Percentiles rank a stretch among this genome's conserved stretches.
Evolutionary conservation across 2,329 filamentous ascomycete species (phyloP).

Genomic region (Penicillium frequentans): DNA sequence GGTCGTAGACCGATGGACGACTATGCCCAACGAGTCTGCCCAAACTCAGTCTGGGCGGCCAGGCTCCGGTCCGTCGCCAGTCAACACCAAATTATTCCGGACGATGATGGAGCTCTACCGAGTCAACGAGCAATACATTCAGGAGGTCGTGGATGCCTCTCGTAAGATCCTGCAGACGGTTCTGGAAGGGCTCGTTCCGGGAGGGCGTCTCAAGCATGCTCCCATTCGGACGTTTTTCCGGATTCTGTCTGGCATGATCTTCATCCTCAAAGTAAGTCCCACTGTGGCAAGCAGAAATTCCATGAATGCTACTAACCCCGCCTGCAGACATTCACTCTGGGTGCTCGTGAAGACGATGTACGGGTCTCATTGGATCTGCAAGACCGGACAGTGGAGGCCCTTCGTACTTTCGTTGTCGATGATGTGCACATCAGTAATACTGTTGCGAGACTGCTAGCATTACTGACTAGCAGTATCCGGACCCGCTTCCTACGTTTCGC

Average conservation of each 20-base stretch:
- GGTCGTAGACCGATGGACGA: conserved; percentile 88
- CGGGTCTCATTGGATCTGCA: conserved; percentile 59
- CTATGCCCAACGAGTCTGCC: conserved; percentile 53
- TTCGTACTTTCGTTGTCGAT: conserved; percentile 63
- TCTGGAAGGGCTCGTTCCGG: conserved; percentile 58
- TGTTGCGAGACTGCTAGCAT: conserved; percentile 61
- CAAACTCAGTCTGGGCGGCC: conserved; percentile 30
- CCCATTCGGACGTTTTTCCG: conserved; percentile 66
- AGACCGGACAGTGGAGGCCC: conserved; percentile 58
- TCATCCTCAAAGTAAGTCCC: conserved; percentile 57
- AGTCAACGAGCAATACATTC: conserved; percentile 62
- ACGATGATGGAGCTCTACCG: conserved; percentile 51
- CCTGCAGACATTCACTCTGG: conserved; percentile 59
- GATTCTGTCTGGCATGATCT: conserved; percentile 64
- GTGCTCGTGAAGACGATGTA: conserved; percentile 63
- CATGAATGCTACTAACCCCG: background rate
- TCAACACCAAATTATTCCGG: conserved; percentile 35
- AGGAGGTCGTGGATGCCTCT: conserved; percentile 62
- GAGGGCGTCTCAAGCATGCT: conserved; percentile 60
- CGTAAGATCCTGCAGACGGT: conserved; percentile 61
- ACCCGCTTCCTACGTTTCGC: conserved; percentile 59
- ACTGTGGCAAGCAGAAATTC: background rate
- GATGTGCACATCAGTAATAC: conserved; percentile 65
- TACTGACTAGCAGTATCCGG: conserved; percentile 59
- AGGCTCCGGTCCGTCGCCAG: conserved; percentile 28